Conservation (phyloP, 306 rosid genomes). For the Fragaria vesca region DNA sequence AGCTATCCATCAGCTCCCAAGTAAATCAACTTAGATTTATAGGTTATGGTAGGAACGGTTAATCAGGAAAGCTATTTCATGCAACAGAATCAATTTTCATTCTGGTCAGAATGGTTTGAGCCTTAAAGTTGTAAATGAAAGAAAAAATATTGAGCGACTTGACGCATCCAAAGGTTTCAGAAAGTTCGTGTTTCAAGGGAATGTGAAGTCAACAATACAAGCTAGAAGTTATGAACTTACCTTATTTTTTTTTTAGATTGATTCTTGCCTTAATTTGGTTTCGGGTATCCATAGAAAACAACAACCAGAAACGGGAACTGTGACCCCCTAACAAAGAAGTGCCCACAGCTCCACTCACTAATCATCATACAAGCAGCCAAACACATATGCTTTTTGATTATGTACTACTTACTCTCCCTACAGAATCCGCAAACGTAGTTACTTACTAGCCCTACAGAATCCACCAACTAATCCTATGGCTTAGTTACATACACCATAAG, state of each 20-base stretch:
- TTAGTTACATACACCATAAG: constrained; percentile 16
- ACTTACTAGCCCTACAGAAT: constrained; percentile 9
- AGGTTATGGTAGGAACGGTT: neutral
- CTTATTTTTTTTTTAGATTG: neutral
- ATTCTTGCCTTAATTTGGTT: neutral
- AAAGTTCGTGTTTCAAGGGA: neutral
- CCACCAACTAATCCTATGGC: constrained; percentile 17
- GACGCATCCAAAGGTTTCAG: neutral
- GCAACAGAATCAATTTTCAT: neutral
- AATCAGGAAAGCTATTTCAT: neutral
- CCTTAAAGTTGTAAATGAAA: neutral
- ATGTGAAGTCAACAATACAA: neutral
- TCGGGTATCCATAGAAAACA: neutral
- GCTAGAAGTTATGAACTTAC: neutral
- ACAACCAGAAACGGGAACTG: neutral
- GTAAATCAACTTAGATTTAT: neutral
- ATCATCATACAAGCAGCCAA: constrained; percentile 10
- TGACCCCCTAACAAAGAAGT: neutral
- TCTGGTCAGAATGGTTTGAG: neutral
- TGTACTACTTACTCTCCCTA: constrained; percentile 14
- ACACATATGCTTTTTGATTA: neutral
- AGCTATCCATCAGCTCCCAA: neutral
- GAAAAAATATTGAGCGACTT: neutral
- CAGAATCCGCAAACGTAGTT: neutral
- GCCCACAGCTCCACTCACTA: neutral